Evolutionary conservation across 768 basidiomycete species (phyloP).

Genomic region (Pulveroboletus frians): DNA sequence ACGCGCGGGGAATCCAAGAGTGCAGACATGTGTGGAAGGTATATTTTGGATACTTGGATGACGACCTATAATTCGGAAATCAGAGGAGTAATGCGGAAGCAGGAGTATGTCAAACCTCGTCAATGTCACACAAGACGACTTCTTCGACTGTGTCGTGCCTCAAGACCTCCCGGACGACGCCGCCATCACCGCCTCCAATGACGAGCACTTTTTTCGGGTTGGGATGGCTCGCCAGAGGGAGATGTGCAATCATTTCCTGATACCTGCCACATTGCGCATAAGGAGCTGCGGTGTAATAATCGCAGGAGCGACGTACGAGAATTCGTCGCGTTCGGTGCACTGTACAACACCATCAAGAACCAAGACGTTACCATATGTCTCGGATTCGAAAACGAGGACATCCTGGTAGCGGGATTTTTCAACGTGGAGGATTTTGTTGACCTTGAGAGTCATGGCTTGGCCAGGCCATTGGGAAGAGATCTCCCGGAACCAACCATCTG

Average conservation of each 20-base stretch:
- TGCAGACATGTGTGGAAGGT: constrained; percentile 89
- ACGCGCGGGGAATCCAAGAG: constrained; percentile 79
- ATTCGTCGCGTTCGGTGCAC: constrained; percentile 97
- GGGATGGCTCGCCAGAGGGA: constrained; percentile 94
- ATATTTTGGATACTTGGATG: constrained; percentile 88
- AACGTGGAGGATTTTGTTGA: constrained; percentile 90
- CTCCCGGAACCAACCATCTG: constrained; percentile 96
- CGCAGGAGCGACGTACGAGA: constrained; percentile 66
- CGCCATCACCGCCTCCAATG: constrained; percentile 97
- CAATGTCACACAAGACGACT: constrained; percentile 96
- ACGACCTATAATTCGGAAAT: constrained; percentile 59
- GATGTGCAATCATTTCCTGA: constrained; percentile 98
- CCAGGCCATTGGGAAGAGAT: constrained; percentile 95
- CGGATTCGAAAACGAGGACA: constrained; percentile 94
- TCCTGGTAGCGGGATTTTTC: constrained; percentile 95
- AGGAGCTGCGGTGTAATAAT: not conserved
- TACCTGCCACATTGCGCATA: constrained; percentile 49
- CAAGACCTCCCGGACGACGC: constrained; percentile 94
- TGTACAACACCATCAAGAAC: constrained; percentile 95
- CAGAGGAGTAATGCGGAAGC: not conserved
- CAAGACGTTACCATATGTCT: constrained; percentile 95
- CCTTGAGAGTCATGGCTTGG: constrained; percentile 95
- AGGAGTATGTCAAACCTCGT: constrained; percentile 55
- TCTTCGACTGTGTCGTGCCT: constrained; percentile 89
- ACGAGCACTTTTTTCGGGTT: constrained; percentile 95